These are phyloP conservation scores for Globomyces sp. DNA, from an alignment of 371 early-diverging fungal species.

Conservation along the genomic window DNA sequence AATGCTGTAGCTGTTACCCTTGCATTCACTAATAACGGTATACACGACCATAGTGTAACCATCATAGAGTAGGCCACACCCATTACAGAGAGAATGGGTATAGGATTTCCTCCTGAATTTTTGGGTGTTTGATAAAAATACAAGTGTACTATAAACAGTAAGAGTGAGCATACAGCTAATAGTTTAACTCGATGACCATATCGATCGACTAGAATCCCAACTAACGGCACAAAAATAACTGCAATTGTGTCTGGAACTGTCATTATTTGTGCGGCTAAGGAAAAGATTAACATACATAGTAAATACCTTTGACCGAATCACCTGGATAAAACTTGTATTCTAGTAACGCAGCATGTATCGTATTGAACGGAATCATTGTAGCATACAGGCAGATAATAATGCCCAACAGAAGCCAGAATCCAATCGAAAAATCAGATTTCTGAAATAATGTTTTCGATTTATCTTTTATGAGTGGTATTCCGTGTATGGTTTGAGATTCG, in stretches of 20 bases:
- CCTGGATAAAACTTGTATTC: constrained; percentile 51
- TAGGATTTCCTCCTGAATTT: constrained; percentile 26
- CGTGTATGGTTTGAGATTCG: constrained; percentile 11
- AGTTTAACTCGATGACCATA: constrained; percentile 46
- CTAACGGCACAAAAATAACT: constrained; percentile 51
- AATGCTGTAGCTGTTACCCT: constrained; percentile 36
- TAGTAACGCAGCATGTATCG: constrained; percentile 59
- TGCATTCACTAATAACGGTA: constrained; percentile 39
- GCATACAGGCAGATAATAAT: constrained; percentile 53
- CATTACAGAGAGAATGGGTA: constrained; percentile 39
- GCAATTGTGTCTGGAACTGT: constrained; percentile 55
- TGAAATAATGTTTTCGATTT: constrained; percentile 10
- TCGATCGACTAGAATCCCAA: constrained; percentile 50
- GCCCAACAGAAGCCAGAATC: constrained; percentile 50
- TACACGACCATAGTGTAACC: constrained; percentile 44
- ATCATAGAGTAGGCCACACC: constrained; percentile 49
- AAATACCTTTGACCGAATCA: constrained; percentile 31
- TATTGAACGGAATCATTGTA: constrained; percentile 60
- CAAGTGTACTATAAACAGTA: constrained; percentile 48
- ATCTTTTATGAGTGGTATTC: not conserved
- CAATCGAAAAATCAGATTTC: constrained; percentile 37
- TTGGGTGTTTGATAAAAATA: constrained; percentile 35
- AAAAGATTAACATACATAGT: too few species aligned
- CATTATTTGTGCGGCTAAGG: constrained; percentile 50
- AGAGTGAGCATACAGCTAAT: constrained; percentile 41